phyloP scores from a whole-genome alignment of 768 basidiomycete genomes.

The Clathrus columnatus region DNA sequence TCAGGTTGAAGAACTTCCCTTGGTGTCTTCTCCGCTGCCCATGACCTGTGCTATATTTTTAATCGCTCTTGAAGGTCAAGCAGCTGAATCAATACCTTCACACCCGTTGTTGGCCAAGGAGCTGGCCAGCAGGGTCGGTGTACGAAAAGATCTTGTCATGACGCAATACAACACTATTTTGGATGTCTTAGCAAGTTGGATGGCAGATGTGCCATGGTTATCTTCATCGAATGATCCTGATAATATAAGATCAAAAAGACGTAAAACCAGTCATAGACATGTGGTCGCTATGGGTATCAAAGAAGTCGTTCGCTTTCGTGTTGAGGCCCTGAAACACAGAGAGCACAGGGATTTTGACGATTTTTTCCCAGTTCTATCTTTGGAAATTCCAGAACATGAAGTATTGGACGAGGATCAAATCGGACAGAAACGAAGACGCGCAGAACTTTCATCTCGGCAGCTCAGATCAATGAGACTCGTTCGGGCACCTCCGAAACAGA shows the following conservation, averaged over 20 bases:
- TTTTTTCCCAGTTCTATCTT: not conserved
- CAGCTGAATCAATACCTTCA: constrained; percentile 40
- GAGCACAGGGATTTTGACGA: constrained; percentile 23
- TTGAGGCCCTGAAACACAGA: constrained; percentile 45
- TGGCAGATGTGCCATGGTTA: constrained; percentile 66
- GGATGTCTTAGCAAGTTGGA: constrained; percentile 50
- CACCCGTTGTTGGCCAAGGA: constrained; percentile 48
- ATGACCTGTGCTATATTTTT: constrained; percentile 65
- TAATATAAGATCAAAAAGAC: constrained; percentile 25
- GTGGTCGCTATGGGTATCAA: constrained; percentile 38
- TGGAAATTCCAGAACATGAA: constrained; percentile 6
- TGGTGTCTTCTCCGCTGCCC: constrained; percentile 32
- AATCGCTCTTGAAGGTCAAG: constrained; percentile 62
- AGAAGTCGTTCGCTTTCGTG: constrained; percentile 61
- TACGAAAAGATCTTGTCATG: constrained; percentile 50
- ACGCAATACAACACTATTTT: constrained; percentile 59
- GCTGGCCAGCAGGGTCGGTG: constrained; percentile 44
- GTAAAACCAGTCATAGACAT: constrained; percentile 5
- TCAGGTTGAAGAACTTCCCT: constrained; percentile 22
- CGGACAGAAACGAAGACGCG: constrained; percentile 3
- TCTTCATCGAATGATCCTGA: constrained; percentile 6
- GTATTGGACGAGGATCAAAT: constrained; percentile 6
- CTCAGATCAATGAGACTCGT: not conserved
- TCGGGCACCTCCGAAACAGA: not conserved
- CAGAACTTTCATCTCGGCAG: not conserved